Percentiles rank a stretch among this genome's conserved stretches.
Evolutionary conservation across 805 yeast species (phyloP).

Genomic region (Candida insectorum): DNA sequence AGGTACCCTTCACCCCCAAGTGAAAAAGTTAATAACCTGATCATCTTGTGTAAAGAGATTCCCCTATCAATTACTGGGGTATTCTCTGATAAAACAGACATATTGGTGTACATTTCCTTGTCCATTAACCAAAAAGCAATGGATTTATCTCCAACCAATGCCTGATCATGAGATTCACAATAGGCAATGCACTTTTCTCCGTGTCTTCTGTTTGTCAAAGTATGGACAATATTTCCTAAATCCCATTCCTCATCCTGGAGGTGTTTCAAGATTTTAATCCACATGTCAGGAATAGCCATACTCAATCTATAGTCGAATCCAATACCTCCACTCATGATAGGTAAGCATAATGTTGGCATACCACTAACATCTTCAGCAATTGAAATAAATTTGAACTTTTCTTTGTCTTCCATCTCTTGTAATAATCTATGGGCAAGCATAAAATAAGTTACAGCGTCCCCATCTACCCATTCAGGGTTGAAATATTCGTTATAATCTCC

Average conservation of each 20-base stretch:
- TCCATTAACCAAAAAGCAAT: conserved; percentile 98
- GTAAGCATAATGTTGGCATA: conserved; percentile 89
- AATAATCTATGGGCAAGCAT: conserved; percentile 88
- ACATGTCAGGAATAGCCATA: conserved; percentile 98
- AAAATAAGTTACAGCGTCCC: conserved; percentile 80
- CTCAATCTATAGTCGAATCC: conserved; percentile 93
- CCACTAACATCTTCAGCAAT: conserved; percentile 98
- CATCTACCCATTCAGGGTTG: conserved; percentile 73
- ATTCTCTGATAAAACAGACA: conserved; percentile 72
- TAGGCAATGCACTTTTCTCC: conserved; percentile 87
- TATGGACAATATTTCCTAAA: conserved; percentile 71
- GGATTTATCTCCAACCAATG: conserved; percentile 94
- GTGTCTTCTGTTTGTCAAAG: conserved; percentile 84
- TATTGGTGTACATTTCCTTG: conserved; percentile 94
- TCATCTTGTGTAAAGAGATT: conserved; percentile 84
- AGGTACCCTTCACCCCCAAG: conserved; percentile 97
- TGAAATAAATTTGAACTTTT: conserved; percentile 51
- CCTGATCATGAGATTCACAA: conserved; percentile 96
- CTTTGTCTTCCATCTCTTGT: conserved; percentile 43
- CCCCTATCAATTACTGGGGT: conserved; percentile 87
- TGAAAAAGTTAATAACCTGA: conserved; percentile 79
- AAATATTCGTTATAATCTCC: conserved; percentile 93
- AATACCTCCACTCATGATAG: conserved; percentile 74
- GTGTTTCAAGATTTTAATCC: conserved; percentile 93
- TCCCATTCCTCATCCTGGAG: conserved; percentile 88